Conservation (phyloP, 495 filamentous ascomycete genomes). For the Daldinia concentrica region DNA sequence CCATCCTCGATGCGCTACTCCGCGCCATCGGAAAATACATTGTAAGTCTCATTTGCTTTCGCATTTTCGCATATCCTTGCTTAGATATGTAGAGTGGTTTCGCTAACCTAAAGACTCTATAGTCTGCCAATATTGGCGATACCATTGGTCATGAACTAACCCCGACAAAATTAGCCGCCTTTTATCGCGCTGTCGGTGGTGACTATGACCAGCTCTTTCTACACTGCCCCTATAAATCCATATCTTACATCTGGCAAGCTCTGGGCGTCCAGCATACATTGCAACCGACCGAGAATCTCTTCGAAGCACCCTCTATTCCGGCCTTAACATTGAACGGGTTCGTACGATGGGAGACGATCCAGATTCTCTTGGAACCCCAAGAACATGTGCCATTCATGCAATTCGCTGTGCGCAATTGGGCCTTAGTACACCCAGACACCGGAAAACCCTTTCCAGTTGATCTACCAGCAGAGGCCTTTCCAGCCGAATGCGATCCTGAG, state of each 20-base stretch:
- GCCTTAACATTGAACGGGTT: conserved; percentile 85
- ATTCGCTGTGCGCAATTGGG: conserved; percentile 78
- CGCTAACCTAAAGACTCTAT: conserved; percentile 17
- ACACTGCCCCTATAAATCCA: conserved; percentile 72
- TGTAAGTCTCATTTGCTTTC: conserved; percentile 60
- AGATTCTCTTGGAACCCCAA: conserved; percentile 85
- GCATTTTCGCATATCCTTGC: conserved; percentile 8
- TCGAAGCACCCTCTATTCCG: conserved; percentile 77
- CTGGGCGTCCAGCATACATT: conserved; percentile 87
- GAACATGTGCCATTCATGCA: conserved; percentile 88
- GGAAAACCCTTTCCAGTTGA: conserved; percentile 76
- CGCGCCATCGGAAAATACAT: conserved; percentile 81
- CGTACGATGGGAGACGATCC: conserved; percentile 92
- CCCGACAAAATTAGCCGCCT: conserved; percentile 83
- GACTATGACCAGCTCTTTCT: conserved; percentile 91
- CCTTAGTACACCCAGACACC: conserved; percentile 75
- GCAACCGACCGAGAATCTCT: conserved; percentile 75
- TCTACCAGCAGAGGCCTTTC: conserved; percentile 81
- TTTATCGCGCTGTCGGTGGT: conserved; percentile 88
- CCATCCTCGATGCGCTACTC: conserved; percentile 79
- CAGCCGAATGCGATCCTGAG: conserved; percentile 74
- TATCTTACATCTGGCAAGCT: conserved; percentile 92
- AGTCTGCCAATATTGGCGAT: conserved; percentile 73
- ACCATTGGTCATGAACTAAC: conserved; percentile 71
- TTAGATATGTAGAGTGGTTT: not conserved